A percentile compares a stretch with the other conserved stretches of the same genome.
phyloP scores from a whole-genome alignment of 371 early-diverging fungal species.

The Syncephalastrum monosporum region DNA sequence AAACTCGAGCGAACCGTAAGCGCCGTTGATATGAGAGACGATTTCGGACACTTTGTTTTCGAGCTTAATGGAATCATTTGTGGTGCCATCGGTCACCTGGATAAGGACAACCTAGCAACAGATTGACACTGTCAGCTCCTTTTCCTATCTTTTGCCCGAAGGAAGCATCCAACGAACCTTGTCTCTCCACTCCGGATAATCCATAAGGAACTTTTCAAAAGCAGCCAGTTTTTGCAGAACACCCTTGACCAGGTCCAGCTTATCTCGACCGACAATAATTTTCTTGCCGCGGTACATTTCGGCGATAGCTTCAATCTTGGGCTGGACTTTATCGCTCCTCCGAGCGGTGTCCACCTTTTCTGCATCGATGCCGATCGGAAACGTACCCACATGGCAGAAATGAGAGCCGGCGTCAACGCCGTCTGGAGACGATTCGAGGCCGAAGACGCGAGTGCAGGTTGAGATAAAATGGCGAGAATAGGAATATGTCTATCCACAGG shows the following conservation, averaged over 20 bases:
- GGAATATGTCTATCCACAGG: constrained; percentile 74
- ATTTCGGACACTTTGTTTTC: constrained; percentile 87
- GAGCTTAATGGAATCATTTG: constrained; percentile 56
- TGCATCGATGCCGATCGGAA: constrained; percentile 97
- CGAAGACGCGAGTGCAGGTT: constrained; percentile 88
- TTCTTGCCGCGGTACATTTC: constrained; percentile 92
- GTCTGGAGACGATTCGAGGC: constrained; percentile 81
- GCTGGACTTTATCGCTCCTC: constrained; percentile 49
- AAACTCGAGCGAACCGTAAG: constrained; percentile 92
- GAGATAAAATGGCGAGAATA: constrained; percentile 96
- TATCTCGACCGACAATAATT: constrained; percentile 97
- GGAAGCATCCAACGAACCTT: constrained; percentile 38
- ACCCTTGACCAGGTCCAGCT: constrained; percentile 98
- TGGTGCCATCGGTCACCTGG: constrained; percentile 68
- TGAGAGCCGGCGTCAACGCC: constrained; percentile 79
- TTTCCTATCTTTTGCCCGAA: neutral
- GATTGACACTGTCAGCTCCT: neutral
- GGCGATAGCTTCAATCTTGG: constrained; percentile 74
- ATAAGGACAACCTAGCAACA: constrained; percentile 77
- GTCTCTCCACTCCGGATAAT: constrained; percentile 89
- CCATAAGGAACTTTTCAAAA: constrained; percentile 88
- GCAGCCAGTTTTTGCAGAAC: constrained; percentile 96
- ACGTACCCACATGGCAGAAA: constrained; percentile 81
- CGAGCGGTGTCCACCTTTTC: constrained; percentile 41
- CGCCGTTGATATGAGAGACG: constrained; percentile 92